These are phyloP conservation scores for Erodium texanum DNA, from an alignment of 441 rosid species.

Conservation along the genomic window DNA sequence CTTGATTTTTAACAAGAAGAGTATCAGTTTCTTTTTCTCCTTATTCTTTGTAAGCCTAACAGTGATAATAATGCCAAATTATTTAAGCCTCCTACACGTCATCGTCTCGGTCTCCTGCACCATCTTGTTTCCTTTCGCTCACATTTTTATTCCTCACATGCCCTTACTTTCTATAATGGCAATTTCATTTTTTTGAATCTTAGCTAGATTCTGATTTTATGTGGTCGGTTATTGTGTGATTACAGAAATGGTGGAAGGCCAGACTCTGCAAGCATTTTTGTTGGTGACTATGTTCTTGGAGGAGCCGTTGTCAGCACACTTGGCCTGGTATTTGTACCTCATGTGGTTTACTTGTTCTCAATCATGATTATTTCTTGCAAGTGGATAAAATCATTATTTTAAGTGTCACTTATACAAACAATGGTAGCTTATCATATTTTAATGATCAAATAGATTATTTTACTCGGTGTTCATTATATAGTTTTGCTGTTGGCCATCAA, in stretches of 20 bases:
- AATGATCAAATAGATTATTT: no score
- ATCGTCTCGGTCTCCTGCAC: not conserved
- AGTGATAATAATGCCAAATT: not conserved
- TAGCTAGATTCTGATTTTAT: not conserved
- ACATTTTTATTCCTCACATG: not conserved
- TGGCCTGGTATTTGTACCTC: conserved; percentile 89
- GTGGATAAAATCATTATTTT: not conserved
- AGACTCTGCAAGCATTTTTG: conserved; percentile 49
- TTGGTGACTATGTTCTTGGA: conserved; percentile 84
- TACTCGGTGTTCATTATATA: no score
- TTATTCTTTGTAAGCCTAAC: not conserved
- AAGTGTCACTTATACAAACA: not conserved
- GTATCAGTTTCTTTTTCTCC: not conserved
- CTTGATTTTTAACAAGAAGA: no score
- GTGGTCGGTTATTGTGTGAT: conserved; percentile 13
- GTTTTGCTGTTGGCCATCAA: no score
- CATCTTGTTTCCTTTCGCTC: not conserved
- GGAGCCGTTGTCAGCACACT: conserved; percentile 82
- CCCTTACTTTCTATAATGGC: not conserved
- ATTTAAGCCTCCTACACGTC: not conserved
- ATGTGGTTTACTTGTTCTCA: conserved; percentile 33
- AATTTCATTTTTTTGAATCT: not conserved
- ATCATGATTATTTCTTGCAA: conserved; percentile 10
- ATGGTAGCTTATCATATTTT: not conserved
- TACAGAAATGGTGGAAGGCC: conserved; percentile 58